Percentiles rank a stretch among this genome's conserved stretches.
Evolutionary conservation across 2,329 filamentous ascomycete species (phyloP).

Genomic region (Botrytis paeoniae): DNA sequence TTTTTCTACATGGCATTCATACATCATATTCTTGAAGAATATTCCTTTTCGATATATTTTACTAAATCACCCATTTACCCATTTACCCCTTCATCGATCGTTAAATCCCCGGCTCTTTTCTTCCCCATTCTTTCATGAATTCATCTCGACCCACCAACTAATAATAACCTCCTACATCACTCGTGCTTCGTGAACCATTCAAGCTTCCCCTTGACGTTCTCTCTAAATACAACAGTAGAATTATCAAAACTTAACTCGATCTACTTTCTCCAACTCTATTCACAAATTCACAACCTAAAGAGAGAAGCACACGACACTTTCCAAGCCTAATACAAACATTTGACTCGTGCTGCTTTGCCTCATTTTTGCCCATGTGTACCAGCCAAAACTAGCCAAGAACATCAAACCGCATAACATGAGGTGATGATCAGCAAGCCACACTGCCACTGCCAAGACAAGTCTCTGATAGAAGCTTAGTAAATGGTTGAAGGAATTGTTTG

Average conservation of each 20-base stretch:
- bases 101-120: background rate
- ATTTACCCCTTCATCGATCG: slow-evolving; percentile 15
- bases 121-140: background rate
- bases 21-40: background rate
- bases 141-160: background rate
- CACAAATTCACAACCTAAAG: background rate
- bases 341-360: background rate
- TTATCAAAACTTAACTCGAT: background rate
- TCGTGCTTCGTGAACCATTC: background rate
- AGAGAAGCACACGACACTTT: background rate
- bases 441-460: background rate
- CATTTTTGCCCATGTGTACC: background rate
- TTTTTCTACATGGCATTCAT: background rate
- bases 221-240: no score
- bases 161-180: background rate
- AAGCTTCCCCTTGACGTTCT: background rate
- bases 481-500: background rate
- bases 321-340: background rate
- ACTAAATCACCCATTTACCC: background rate
- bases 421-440: slow-evolving; percentile 3
- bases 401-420: background rate
- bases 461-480: background rate
- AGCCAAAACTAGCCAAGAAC: background rate
- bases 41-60: background rate
- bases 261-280: background rate